A percentile compares a stretch with the other conserved stretches of the same genome.
phyloP scores from a whole-genome alignment of 148 eudicot genomes.

The Rhododendron mucronatum region DNA sequence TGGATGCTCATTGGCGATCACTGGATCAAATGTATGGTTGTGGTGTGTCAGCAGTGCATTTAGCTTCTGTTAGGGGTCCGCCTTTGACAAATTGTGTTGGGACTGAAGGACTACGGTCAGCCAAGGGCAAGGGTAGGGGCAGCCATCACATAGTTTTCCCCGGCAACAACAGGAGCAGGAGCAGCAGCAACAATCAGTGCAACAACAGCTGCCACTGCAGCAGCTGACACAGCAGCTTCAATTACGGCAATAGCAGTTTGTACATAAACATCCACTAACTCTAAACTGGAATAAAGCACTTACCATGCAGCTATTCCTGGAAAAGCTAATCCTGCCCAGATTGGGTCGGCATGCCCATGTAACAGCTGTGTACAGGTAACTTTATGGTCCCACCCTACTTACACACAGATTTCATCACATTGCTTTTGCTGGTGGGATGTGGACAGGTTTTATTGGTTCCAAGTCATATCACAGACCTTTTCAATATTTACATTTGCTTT shows the following conservation, averaged over 20 bases:
- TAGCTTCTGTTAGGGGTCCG: conserved; percentile 30
- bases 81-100: conserved; percentile 28
- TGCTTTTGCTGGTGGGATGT: background rate
- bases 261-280: conserved; percentile 28
- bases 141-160: conserved; percentile 33
- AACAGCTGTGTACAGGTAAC: conserved; percentile 60
- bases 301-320: conserved; percentile 11
- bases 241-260: conserved; percentile 33
- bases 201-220: conserved; percentile 32
- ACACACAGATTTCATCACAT: background rate
- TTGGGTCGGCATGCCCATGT: conserved; percentile 34
- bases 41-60: conserved; percentile 23
- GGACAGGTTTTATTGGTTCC: background rate
- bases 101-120: conserved; percentile 32
- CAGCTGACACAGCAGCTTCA: conserved; percentile 31
- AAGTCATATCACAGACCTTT: background rate
- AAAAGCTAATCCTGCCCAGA: conserved; percentile 34
- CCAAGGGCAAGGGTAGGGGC: conserved; percentile 37
- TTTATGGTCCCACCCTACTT: background rate
- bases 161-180: conserved; percentile 36
- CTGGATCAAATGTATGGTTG: conserved; percentile 36
- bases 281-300: conserved; percentile 38
- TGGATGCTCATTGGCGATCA: conserved; percentile 33
- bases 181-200: conserved; percentile 24
- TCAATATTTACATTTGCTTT: background rate